Evolutionary conservation across 768 basidiomycete genomes (phyloP), one percentile per base, ranked within the genome.

Genomic region (Nidula microcarpa): DNA sequence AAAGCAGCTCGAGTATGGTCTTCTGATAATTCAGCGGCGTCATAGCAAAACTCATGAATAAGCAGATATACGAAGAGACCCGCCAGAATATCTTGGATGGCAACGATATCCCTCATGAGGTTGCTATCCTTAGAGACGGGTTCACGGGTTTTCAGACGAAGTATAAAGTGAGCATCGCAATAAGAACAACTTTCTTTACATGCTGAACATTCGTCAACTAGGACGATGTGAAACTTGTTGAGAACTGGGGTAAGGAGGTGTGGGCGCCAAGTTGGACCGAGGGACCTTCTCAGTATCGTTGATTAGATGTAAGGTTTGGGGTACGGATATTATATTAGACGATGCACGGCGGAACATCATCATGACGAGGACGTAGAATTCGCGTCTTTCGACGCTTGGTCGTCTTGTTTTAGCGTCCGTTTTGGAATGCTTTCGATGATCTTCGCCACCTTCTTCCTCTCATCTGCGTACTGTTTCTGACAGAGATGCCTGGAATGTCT

Each of bases 231-330:
- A 67, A 73, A 32, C 76, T 92, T 14, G 82, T 92, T 7, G 90
- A 90, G 67, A 87, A 89, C 53, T 92, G 87, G 87, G 81, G 82
- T 55, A 76, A 80, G 57, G 75, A 81, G 8, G 72, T 85, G 30
- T 89, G 86, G 87, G 78, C 72, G 43, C 64, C 68, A 5, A 69
- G 78, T 10, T 75, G 72, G 70, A 51, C 11, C 13, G 43, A 34
- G 35, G 33, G 23, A 37, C 44, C n/a, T 16, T 32, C 32, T 16
- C 39, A 41, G 39, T 41, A 41, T 5, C 16, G 39, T 11, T 11
- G 11, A 16, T 41, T 41, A 41, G 11, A 5, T 41, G 39, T 30
- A 30, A 5, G 39, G 11, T 41, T 41, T 3, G 39, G 67, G 58
- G 60, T 67, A 55, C 59, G 47, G 33, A 30, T 30, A 30, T 30